phyloP scores from a whole-genome alignment of 2,329 filamentous ascomycete genomes.

The Pseudogymnoascus sp. region DNA sequence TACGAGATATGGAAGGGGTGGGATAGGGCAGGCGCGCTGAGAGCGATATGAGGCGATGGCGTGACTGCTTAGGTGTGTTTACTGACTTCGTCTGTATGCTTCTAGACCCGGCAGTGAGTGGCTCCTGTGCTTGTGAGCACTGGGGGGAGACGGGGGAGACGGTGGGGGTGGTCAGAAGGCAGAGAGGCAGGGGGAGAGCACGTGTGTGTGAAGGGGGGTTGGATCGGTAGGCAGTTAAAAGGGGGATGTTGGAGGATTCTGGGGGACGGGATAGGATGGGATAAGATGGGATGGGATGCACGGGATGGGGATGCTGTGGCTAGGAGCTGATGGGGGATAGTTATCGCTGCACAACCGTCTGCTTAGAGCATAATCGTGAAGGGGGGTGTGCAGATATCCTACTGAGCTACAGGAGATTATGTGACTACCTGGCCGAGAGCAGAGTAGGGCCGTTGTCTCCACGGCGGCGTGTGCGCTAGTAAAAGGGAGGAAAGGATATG shows the following conservation, averaged over 20 bases:
- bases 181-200: neutral
- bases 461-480: neutral
- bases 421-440: neutral
- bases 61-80: neutral
- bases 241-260: neutral
- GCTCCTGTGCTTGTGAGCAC: neutral
- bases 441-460: neutral
- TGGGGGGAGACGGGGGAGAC: neutral
- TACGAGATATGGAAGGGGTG: neutral
- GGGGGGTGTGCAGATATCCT: neutral
- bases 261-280: neutral
- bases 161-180: neutral
- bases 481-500: neutral
- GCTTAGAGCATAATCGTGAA: neutral
- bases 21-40: neutral
- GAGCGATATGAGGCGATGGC: neutral
- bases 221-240: neutral
- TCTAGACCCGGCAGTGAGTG: neutral
- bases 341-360: neutral
- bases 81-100: neutral
- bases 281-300: neutral
- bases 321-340: neutral
- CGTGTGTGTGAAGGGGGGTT: neutral
- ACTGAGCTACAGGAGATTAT: neutral
- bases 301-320: neutral